Conservation (phyloP, 768 basidiomycete genomes). For the Antrodiella citrinella region DNA sequence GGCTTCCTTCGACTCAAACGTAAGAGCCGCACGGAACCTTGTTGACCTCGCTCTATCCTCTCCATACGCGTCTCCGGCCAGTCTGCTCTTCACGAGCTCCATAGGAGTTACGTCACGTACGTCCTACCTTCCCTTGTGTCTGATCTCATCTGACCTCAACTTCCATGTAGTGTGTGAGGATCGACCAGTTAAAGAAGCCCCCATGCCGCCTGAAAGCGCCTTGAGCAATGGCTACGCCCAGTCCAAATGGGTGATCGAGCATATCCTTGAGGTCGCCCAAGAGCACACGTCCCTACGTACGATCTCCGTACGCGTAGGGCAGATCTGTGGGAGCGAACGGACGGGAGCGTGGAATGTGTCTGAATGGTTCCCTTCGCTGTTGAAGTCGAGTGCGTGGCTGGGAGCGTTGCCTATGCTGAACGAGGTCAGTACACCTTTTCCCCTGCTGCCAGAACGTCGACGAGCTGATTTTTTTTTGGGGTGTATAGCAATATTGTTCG, state of each 20-base stretch:
- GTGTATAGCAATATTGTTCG: constrained; percentile 8
- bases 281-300: constrained; percentile 15
- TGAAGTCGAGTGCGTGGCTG: constrained; percentile 12
- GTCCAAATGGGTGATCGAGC: constrained; percentile 25
- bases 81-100: constrained; percentile 28
- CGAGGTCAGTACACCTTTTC: constrained; percentile 4
- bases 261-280: constrained; percentile 15
- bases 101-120: constrained; percentile 20
- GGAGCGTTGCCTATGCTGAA: constrained; percentile 2
- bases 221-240: constrained; percentile 24
- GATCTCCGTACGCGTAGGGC: constrained; percentile 29
- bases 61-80: constrained; percentile 16
- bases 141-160: too few species aligned
- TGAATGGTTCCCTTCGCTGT: constrained; percentile 29
- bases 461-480: neutral
- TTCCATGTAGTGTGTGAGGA: too few species aligned
- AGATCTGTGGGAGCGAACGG: constrained; percentile 25
- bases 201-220: constrained; percentile 14
- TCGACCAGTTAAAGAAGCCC: constrained; percentile 14
- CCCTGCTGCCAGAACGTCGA: neutral
- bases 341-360: constrained; percentile 32
- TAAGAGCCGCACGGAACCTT: constrained; percentile 24
- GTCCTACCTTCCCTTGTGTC: constrained; percentile 1
- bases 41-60: constrained; percentile 30
- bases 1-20: constrained; percentile 22